A percentile compares a stretch with the other conserved stretches of the same genome.
These are phyloP conservation scores for Glycine latifolia DNA, from an alignment of 306 rosid species.

Conservation along the genomic window DNA sequence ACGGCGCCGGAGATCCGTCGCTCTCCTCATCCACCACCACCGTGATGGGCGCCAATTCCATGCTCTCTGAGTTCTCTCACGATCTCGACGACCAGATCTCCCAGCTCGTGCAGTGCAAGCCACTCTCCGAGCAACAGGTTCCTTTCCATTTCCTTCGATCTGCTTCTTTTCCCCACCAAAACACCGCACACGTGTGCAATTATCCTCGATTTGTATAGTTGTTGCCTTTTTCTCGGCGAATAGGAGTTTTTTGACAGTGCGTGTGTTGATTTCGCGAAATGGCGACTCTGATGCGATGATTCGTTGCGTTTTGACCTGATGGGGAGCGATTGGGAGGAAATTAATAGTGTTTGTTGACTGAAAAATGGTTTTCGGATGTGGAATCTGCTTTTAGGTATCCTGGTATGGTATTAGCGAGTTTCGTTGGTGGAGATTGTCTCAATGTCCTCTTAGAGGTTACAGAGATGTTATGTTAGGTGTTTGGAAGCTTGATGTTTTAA, in stretches of 20 bases:
- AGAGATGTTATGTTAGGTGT: conserved; percentile 10
- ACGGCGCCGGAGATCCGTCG: conserved; percentile 36
- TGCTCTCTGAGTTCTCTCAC: conserved; percentile 59
- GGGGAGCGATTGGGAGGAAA: not conserved
- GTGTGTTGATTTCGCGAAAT: conserved; percentile 30
- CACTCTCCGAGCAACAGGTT: conserved; percentile 96
- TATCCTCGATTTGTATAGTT: conserved; percentile 5
- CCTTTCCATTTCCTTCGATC: conserved; percentile 36
- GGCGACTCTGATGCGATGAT: conserved; percentile 29
- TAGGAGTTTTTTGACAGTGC: not conserved
- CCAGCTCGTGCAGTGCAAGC: conserved; percentile 99
- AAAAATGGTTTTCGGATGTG: conserved; percentile 7
- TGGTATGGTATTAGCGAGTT: conserved; percentile 8
- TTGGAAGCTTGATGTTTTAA: conserved; percentile 8
- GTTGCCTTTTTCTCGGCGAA: not conserved
- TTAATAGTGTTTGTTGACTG: not conserved
- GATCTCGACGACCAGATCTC: conserved; percentile 98
- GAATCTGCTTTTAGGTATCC: conserved; percentile 14
- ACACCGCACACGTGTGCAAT: not conserved
- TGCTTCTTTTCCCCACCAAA: conserved; percentile 7
- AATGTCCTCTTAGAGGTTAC: not conserved
- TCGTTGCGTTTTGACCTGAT: not conserved
- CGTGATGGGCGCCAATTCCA: conserved; percentile 77
- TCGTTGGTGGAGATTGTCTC: conserved; percentile 9
- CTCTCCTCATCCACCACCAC: conserved; percentile 23